phyloP scores from a whole-genome alignment of 2,329 filamentous ascomycete species.

The Cryphonectria nitschkei region DNA sequence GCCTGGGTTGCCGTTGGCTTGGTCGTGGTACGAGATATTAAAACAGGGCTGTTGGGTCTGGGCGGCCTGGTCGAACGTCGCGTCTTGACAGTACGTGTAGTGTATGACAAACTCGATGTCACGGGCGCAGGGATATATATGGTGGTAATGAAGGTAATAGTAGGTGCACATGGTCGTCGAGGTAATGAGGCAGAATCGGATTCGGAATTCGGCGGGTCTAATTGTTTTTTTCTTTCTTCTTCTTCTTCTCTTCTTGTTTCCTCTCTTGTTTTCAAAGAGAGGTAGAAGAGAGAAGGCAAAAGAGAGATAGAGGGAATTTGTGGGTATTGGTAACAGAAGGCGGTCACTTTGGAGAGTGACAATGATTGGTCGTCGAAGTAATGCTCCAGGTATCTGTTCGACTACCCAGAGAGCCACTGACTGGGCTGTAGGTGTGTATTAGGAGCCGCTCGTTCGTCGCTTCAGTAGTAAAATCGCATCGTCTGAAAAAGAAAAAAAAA shows the following conservation, averaged over 20 bases:
- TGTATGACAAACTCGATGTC: constrained; percentile 46
- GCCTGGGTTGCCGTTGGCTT: constrained; percentile 32
- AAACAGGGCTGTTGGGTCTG: constrained; percentile 37
- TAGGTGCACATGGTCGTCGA: constrained; percentile 50
- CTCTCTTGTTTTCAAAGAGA: no score
- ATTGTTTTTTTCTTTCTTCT: no score
- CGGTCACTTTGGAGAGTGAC: no score
- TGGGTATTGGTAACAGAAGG: no score
- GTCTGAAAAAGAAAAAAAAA: background rate
- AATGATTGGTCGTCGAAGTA: no score
- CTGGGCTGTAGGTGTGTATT: background rate
- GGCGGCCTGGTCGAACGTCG: constrained; percentile 37
- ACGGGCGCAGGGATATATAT: constrained; percentile 47
- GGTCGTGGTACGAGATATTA: constrained; percentile 37
- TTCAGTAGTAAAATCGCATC: no score
- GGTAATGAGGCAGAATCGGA: background rate
- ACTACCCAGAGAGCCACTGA: background rate
- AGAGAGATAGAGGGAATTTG: no score
- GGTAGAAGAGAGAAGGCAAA: no score
- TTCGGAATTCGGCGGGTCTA: no score
- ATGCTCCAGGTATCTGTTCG: no score
- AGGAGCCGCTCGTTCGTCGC: background rate
- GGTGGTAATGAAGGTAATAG: constrained; percentile 57
- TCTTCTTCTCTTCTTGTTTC: no score
- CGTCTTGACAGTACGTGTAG: constrained; percentile 49